These are phyloP conservation scores for Zostera marina DNA, from an alignment of 116 monocot genomes.

Conservation along the genomic window DNA sequence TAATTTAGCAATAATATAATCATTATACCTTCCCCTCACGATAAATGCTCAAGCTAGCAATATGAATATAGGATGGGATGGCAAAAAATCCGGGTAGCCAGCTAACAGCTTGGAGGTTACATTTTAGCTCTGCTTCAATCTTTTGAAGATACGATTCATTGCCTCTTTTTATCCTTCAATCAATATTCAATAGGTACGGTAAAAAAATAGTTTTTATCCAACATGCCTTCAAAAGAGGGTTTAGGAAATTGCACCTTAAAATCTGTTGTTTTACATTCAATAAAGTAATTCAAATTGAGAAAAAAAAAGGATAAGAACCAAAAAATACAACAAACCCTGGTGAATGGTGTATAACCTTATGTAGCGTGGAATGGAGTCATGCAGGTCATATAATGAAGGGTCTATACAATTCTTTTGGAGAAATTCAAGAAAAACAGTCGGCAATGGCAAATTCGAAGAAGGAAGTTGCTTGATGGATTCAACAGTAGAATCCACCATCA, in stretches of 20 bases:
- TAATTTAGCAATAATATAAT: background rate
- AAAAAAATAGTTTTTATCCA: background rate
- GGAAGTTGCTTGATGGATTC: background rate
- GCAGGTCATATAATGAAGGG: constrained; percentile 35
- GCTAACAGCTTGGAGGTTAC: constrained; percentile 31
- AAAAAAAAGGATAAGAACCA: background rate
- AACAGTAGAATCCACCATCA: background rate
- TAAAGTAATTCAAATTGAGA: background rate
- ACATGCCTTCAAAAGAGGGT: no score
- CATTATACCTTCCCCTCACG: constrained; percentile 49
- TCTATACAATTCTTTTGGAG: constrained; percentile 54
- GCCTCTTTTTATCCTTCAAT: constrained; percentile 59
- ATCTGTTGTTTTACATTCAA: background rate
- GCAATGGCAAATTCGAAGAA: constrained; percentile 17
- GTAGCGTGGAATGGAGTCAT: constrained; percentile 44
- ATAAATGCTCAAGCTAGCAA: constrained; percentile 54
- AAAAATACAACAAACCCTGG: background rate
- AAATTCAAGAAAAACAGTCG: constrained; percentile 46
- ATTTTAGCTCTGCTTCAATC: constrained; percentile 60
- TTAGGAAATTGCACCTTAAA: background rate
- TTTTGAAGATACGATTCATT: constrained; percentile 25
- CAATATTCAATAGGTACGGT: background rate
- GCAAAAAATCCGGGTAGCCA: constrained; percentile 74
- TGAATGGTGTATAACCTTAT: constrained; percentile 33
- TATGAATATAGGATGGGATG: constrained; percentile 55